A percentile compares a stretch with the other conserved stretches of the same genome.
These are phyloP conservation scores for Apiospora phragmitis DNA, from an alignment of 2,329 filamentous ascomycete genomes.

Conservation along the genomic window DNA sequence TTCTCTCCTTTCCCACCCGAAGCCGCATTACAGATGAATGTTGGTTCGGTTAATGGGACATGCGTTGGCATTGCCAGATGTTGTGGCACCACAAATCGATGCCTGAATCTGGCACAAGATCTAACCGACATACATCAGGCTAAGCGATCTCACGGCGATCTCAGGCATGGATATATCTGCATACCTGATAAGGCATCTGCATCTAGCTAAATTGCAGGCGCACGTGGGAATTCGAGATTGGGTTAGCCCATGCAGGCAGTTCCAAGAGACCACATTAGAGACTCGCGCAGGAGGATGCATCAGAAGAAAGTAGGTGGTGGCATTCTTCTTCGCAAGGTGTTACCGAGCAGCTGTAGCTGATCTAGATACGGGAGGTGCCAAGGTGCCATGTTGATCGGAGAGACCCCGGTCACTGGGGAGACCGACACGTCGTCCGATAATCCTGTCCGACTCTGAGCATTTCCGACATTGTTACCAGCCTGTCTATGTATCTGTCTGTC, in stretches of 20 bases:
- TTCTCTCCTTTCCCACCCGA: neutral
- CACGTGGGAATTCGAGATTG: neutral
- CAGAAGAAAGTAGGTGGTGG: neutral
- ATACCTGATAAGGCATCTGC: neutral
- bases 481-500: too few relatives aligned
- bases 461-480: neutral
- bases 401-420: neutral
- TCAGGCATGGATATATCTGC: neutral
- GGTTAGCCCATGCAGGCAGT: neutral
- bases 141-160: neutral
- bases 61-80: conserved; percentile 2
- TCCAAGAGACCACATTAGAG: neutral
- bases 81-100: neutral
- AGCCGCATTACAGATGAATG: neutral
- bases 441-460: neutral
- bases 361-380: neutral
- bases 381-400: neutral
- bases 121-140: neutral
- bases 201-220: neutral
- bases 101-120: neutral
- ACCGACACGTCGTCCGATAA: neutral
- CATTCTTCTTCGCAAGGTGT: neutral
- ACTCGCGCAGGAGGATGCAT: neutral
- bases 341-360: too few relatives aligned
- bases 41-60: neutral